These are phyloP conservation scores for Stagonosporopsis tanaceti DNA, from an alignment of 2,329 filamentous ascomycete species.

Conservation along the genomic window DNA sequence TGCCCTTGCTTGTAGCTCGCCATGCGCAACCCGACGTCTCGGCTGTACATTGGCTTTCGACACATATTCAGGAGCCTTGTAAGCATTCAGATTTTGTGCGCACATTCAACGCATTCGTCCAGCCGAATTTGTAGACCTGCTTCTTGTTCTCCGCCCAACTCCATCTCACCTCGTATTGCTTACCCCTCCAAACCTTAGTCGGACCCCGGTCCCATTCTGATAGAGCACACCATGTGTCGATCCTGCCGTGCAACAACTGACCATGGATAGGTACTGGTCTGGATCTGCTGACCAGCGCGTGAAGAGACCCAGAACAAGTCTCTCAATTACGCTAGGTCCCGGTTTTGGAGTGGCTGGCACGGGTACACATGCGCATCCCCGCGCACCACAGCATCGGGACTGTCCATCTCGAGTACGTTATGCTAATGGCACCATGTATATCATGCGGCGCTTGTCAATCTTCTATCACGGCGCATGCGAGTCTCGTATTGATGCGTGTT, in stretches of 20 bases:
- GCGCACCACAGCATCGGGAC: neutral
- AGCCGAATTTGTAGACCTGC: neutral
- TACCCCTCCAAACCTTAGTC: constrained; percentile 12
- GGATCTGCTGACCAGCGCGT: neutral
- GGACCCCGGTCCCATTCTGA: constrained; percentile 3
- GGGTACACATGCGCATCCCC: constrained; percentile 4
- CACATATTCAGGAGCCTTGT: neutral
- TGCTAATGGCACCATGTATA: neutral
- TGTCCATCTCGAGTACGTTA: neutral
- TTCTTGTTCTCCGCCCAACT: neutral
- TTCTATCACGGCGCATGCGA: neutral
- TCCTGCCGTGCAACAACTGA: constrained; percentile 12
- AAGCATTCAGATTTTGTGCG: neutral
- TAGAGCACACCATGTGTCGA: constrained; percentile 7
- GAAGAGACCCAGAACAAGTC: neutral
- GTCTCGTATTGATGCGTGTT: neutral
- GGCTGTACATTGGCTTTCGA: neutral
- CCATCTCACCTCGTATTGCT: constrained; percentile 8
- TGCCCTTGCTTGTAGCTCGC: neutral
- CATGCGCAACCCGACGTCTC: neutral
- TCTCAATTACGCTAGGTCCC: neutral
- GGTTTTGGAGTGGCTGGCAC: neutral
- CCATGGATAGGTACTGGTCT: constrained; percentile 2
- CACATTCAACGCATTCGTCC: neutral
- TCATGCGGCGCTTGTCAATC: neutral